These are phyloP conservation scores for Trapa bicornis DNA, from an alignment of 345 rosid genomes.

Conservation along the genomic window DNA sequence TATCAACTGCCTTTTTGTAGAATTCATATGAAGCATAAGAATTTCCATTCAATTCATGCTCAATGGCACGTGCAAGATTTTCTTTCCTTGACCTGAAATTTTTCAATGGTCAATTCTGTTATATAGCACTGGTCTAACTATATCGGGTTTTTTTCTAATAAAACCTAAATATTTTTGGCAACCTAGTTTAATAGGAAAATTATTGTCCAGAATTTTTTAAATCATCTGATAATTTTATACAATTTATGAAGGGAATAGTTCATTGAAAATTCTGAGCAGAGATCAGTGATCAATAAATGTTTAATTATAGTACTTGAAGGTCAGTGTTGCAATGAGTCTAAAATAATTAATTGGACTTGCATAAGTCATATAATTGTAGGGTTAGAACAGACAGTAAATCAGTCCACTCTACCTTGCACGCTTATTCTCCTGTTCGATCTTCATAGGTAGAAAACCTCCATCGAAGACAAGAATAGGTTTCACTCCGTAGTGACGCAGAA, in stretches of 20 bases:
- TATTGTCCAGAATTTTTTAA: background rate
- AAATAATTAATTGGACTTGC: too few relatives aligned
- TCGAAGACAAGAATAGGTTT: constrained; percentile 86
- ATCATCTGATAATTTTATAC: background rate
- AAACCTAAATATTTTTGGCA: too few relatives aligned
- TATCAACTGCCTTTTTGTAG: constrained; percentile 90
- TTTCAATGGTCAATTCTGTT: background rate
- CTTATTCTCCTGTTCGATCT: constrained; percentile 92
- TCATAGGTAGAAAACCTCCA: constrained; percentile 89
- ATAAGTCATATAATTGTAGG: background rate
- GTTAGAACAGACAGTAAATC: background rate
- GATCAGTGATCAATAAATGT: background rate
- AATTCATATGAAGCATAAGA: constrained; percentile 75
- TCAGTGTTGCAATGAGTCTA: background rate
- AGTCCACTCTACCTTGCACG: constrained; percentile 60
- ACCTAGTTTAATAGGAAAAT: too few relatives aligned
- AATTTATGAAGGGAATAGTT: background rate
- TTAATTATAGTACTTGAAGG: background rate
- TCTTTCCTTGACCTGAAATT: constrained; percentile 65
- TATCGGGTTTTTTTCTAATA: background rate
- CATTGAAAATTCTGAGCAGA: background rate
- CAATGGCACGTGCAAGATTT: constrained; percentile 70
- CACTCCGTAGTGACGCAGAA: constrained; percentile 72
- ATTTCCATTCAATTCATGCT: constrained; percentile 77
- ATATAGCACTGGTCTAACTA: background rate